Percentiles rank a stretch among this genome's conserved stretches.
Conservation (phyloP, 495 filamentous ascomycete genomes). For the Daldinia concentrica region DNA sequence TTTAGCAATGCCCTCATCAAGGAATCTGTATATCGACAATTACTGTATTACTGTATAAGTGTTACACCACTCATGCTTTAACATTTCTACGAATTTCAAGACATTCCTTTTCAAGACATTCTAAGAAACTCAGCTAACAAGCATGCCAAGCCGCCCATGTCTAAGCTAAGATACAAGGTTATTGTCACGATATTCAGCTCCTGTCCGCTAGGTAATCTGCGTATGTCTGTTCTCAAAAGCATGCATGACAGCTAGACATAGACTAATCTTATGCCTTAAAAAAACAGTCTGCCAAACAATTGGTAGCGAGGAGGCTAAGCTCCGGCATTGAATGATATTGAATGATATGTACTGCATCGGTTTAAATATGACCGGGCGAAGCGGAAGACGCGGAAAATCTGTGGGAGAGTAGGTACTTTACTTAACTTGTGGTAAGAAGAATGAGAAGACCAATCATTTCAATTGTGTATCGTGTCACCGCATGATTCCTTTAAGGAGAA, state of each 20-base stretch:
- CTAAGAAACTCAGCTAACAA: constrained; percentile 1
- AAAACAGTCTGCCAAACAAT: background rate
- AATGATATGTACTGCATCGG: background rate
- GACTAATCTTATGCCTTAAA: background rate
- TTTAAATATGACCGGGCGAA: background rate
- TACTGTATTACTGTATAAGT: background rate
- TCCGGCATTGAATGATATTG: background rate
- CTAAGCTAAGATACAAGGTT: background rate
- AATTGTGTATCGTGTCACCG: constrained; percentile 24
- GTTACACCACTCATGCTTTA: background rate
- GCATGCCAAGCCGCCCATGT: background rate
- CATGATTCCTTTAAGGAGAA: constrained; percentile 25
- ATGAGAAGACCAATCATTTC: constrained; percentile 22
- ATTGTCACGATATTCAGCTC: background rate
- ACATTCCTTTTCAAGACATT: background rate
- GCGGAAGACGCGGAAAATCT: constrained; percentile 18
- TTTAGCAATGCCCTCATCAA: background rate
- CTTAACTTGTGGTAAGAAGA: background rate
- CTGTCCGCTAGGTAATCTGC: background rate
- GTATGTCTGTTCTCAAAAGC: background rate
- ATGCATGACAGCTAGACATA: background rate
- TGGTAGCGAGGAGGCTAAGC: background rate
- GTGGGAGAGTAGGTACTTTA: background rate
- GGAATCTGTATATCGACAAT: background rate
- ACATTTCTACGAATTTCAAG: background rate